Evolutionary conservation across 2,329 filamentous ascomycete genomes (phyloP), one percentile per base, ranked within the genome.

Genomic region (Talaromyces piceae): DNA sequence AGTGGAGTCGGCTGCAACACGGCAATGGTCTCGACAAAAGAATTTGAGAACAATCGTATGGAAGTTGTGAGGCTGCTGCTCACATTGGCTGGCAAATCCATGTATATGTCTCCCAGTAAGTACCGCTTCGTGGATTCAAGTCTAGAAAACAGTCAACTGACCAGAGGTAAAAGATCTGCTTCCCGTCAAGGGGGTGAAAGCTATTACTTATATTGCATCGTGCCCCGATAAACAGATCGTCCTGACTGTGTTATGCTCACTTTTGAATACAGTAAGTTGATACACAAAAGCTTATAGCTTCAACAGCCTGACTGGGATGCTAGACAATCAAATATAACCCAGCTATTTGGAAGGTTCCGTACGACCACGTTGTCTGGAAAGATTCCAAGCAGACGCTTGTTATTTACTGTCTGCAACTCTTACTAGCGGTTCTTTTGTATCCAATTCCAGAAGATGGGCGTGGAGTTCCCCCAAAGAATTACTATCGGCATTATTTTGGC

Each of bases 1-100:
- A 97, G 88, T 64, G 93, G 93, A 45, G 91, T 98, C 26, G 93
- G 93, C 12, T 97, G 91, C 74, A 95, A 95, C 67, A 88, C 87
- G 13, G 82, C 90, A 4, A 83, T 94, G 59, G 85, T 85, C 8
- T 91, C 90, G 3, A 96, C 85, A 48, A 95, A 89, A 67, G 91
- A 97, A 61, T 86, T 88, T 53, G 93, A 98, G 72, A 94, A 80
- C 72, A 96, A 96, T 68, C 82, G 93, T 53, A 90, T 87, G 58
- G 93, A 98, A 70, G 86, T 96, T 26, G 70, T 97, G 61, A 82
- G 91, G 20, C 75, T 98, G 52, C 78, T 98, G 37, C 76, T 98
- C 57, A 90, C 90, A 0, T 71, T 98, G 56, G 83, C 88, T 11
- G 89, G 91, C 67, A 89, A 91, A 69, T 91, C 90, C 65, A 89